Evolutionary conservation across 2,329 filamentous ascomycete genomes (phyloP).

Genomic region (Aspergillus melleus): DNA sequence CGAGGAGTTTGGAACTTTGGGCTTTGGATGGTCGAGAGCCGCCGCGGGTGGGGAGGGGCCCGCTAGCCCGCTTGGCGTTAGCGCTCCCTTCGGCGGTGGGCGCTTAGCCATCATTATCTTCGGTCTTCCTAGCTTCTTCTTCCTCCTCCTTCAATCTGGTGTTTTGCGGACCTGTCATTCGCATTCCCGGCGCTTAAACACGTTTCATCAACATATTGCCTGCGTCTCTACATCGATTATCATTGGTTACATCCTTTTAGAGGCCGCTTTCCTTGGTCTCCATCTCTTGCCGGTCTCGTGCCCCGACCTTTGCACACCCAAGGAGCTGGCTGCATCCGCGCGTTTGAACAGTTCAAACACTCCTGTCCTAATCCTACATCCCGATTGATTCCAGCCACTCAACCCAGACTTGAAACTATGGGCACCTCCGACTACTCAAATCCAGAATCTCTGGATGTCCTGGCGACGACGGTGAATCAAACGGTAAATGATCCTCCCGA

Average conservation of each 20-base stretch:
- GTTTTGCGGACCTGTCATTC: not conserved
- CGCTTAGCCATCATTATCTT: not conserved
- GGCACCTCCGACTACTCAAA: constrained; percentile 23
- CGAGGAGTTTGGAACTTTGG: constrained; percentile 21
- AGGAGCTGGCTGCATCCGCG: not conserved
- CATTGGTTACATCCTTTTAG: not conserved
- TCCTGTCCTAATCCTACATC: not conserved
- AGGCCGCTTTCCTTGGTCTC: too few relatives aligned
- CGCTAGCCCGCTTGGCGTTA: constrained; percentile 20
- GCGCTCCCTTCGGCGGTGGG: constrained; percentile 1
- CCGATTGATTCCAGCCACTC: not conserved
- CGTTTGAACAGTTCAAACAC: not conserved
- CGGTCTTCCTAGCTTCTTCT: not conserved
- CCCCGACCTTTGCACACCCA: too few relatives aligned
- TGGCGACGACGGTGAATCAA: constrained; percentile 39
- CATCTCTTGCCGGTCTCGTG: too few relatives aligned
- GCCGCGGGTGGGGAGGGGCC: constrained; percentile 22
- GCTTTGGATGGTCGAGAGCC: constrained; percentile 28
- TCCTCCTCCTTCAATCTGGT: not conserved
- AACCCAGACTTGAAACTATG: constrained; percentile 16
- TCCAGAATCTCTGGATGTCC: constrained; percentile 36
- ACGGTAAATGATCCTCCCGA: constrained; percentile 28
- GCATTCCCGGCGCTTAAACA: too few relatives aligned
- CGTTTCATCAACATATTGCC: not conserved
- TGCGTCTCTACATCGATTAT: not conserved